phyloP scores from a whole-genome alignment of 23 red algal species.

The Porphyridium purpureum region DNA sequence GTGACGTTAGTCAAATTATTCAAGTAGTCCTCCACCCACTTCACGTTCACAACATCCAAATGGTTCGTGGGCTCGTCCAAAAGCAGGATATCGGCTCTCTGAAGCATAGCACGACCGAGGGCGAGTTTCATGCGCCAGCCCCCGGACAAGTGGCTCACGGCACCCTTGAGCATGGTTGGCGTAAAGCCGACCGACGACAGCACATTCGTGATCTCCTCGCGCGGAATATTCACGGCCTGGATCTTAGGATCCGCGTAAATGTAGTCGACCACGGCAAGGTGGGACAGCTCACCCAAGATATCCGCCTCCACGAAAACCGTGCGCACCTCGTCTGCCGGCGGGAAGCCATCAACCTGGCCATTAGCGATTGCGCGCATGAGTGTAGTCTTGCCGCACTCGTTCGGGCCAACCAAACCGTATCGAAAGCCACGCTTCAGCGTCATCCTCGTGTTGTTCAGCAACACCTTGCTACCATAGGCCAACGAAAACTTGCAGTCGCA shows the following conservation, averaged over 20 bases:
- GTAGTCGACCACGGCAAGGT: conserved; percentile 64
- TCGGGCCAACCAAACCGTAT: conserved; percentile 55
- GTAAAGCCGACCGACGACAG: conserved; percentile 59
- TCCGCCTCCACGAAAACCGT: conserved; percentile 78
- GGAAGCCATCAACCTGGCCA: conserved; percentile 75
- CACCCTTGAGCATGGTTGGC: conserved; percentile 30
- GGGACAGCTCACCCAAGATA: conserved; percentile 60
- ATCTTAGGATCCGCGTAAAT: conserved; percentile 53
- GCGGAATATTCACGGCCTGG: conserved; percentile 17
- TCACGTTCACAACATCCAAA: conserved; percentile 79
- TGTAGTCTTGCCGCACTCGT: conserved; percentile 80
- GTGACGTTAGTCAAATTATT: conserved; percentile 61
- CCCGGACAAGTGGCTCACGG: conserved; percentile 56
- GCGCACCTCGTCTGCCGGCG: conserved; percentile 52
- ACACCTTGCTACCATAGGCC: conserved; percentile 61
- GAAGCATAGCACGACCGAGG: conserved; percentile 73
- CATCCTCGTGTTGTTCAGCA: conserved; percentile 76
- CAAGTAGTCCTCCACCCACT: conserved; percentile 89
- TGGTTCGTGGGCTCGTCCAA: conserved; percentile 97
- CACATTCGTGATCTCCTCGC: conserved; percentile 31
- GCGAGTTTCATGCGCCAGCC: conserved; percentile 97
- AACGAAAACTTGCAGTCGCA: conserved; percentile 77
- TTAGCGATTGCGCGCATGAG: conserved; percentile 75
- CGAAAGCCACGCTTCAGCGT: conserved; percentile 60
- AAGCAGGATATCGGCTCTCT: conserved; percentile 81